These are phyloP conservation scores for Globisporangium uncinulatum DNA, from an alignment of 352 stramenopile species.

Conservation along the genomic window DNA sequence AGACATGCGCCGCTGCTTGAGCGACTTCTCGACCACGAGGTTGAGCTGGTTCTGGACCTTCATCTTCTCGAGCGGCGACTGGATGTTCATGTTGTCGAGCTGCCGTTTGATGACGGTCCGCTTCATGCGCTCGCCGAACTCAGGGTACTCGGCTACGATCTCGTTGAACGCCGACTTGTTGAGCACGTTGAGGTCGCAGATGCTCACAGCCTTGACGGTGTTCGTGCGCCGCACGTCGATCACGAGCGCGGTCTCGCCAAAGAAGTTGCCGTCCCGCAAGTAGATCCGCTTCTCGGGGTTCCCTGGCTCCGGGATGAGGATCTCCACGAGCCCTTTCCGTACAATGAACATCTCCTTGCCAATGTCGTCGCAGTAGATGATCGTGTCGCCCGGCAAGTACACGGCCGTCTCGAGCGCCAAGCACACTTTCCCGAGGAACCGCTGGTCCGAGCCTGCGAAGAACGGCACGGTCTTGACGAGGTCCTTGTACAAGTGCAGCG, in stretches of 20 bases:
- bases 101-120: conserved; percentile 76
- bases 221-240: conserved; percentile 78
- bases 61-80: conserved; percentile 59
- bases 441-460: conserved; percentile 66
- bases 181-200: conserved; percentile 75
- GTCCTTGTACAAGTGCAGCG: conserved; percentile 77
- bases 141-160: conserved; percentile 71
- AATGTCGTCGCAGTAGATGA: conserved; percentile 80
- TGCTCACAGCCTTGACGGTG: conserved; percentile 69
- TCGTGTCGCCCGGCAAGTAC: conserved; percentile 69
- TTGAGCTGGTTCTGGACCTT: conserved; percentile 77
- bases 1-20: conserved; percentile 66
- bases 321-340: conserved; percentile 75
- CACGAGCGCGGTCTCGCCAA: conserved; percentile 70
- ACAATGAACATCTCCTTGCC: conserved; percentile 87
- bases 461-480: conserved; percentile 74
- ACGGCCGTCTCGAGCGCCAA: conserved; percentile 71
- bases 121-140: conserved; percentile 81
- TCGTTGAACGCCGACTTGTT: conserved; percentile 78
- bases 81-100: conserved; percentile 83
- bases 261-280: conserved; percentile 71
- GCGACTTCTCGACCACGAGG: conserved; percentile 71
- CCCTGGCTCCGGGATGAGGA: conserved; percentile 46
- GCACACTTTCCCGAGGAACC: conserved; percentile 75
- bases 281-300: conserved; percentile 63